A percentile compares a stretch with the other conserved stretches of the same genome.
phyloP scores from a whole-genome alignment of 768 basidiomycete species.

The Inosperma sp. region DNA sequence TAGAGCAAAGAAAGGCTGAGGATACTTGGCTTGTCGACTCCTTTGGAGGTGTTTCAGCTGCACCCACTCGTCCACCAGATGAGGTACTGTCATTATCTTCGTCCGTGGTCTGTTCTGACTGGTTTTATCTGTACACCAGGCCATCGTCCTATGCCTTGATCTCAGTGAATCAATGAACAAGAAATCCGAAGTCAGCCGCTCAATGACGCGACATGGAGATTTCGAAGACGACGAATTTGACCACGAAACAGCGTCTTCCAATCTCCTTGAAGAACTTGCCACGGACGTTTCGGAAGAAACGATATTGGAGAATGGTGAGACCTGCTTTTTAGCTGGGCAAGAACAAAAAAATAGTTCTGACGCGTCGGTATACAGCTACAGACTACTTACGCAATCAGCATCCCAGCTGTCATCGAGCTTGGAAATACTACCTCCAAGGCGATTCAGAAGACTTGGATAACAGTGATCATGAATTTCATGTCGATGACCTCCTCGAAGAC shows the following conservation, averaged over 20 bases:
- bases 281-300: not conserved
- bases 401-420: conserved; percentile 4
- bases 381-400: not conserved
- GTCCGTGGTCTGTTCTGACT: not conserved
- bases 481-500: not conserved
- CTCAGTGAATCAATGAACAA: conserved; percentile 7
- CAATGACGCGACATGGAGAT: not conserved
- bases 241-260: not conserved
- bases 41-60: conserved; percentile 6
- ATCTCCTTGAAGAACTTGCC: not conserved
- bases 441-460: not conserved
- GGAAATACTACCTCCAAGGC: not conserved
- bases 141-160: conserved; percentile 6
- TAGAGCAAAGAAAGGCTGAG: conserved; percentile 2
- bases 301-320: conserved; percentile 1
- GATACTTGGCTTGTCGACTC: conserved; percentile 7
- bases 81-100: not conserved
- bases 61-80: conserved; percentile 4
- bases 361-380: not conserved
- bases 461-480: not conserved
- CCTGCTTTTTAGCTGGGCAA: not conserved
- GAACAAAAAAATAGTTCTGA: not conserved
- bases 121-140: not conserved
- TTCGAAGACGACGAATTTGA: not conserved
- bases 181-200: not conserved